Conservation (phyloP, 2,329 filamentous ascomycete genomes). For the Aspergillus cejpii region DNA sequence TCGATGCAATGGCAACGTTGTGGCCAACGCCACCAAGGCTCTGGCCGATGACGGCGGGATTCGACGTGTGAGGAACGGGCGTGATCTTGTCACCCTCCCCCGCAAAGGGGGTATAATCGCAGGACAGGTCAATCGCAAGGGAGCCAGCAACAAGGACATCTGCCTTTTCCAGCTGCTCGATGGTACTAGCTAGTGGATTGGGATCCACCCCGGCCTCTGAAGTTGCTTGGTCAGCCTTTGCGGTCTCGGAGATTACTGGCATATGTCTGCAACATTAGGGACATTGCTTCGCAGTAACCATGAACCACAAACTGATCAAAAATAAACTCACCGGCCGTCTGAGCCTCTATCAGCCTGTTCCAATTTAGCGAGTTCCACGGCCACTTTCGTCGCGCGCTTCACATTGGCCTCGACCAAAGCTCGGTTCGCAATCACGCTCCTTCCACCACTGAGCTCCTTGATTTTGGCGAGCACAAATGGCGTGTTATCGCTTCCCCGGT, state of each 20-base stretch:
- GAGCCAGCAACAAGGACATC: constrained; percentile 87
- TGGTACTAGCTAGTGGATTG: constrained; percentile 4
- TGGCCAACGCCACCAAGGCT: constrained; percentile 85
- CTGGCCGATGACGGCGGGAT: constrained; percentile 72
- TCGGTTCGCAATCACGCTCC: constrained; percentile 67
- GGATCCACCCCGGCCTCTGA: constrained; percentile 16
- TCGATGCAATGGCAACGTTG: constrained; percentile 81
- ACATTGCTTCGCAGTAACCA: constrained; percentile 7
- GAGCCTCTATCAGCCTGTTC: constrained; percentile 34
- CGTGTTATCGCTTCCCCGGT: constrained; percentile 70
- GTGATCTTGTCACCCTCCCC: constrained; percentile 28
- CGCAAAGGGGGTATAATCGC: constrained; percentile 59
- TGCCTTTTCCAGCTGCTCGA: constrained; percentile 29
- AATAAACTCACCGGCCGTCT: constrained; percentile 36
- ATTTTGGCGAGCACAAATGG: constrained; percentile 76
- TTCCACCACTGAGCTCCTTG: constrained; percentile 66
- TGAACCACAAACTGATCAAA: constrained; percentile 11
- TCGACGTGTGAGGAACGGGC: constrained; percentile 65
- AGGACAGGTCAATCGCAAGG: constrained; percentile 78
- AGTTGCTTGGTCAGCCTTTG: constrained; percentile 20
- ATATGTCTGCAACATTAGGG: constrained; percentile 39
- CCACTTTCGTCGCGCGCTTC: constrained; percentile 57
- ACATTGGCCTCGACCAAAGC: constrained; percentile 63
- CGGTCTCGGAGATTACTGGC: constrained; percentile 26
- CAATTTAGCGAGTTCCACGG: constrained; percentile 54